phyloP scores from a whole-genome alignment of 1,284 basidiomycete genomes.

The Ganoderma resinaceum region DNA sequence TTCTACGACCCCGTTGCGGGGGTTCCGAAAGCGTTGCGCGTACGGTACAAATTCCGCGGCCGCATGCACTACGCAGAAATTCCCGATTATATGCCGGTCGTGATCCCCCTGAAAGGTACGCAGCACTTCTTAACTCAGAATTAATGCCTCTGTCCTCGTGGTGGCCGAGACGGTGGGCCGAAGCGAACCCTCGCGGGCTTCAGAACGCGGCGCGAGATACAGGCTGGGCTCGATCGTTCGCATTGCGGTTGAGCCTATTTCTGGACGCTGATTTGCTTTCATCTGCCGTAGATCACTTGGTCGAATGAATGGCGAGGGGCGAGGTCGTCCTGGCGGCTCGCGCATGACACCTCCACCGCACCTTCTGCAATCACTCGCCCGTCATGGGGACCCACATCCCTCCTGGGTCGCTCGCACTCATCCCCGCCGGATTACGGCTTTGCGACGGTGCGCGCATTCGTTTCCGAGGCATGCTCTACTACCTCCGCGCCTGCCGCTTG shows the following conservation, averaged over 20 bases:
- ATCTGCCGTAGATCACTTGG: conserved; percentile 31
- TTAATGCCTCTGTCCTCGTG: conserved; percentile 4
- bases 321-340: conserved; percentile 23
- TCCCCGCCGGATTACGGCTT: conserved; percentile 22
- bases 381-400: conserved; percentile 31
- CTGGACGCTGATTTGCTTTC: conserved; percentile 30
- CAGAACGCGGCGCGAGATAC: not conserved
- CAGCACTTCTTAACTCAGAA: conserved; percentile 18
- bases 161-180: conserved; percentile 17
- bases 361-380: conserved; percentile 28
- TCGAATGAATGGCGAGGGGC: conserved; percentile 26
- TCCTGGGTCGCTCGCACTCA: not conserved
- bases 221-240: conserved; percentile 11
- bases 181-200: not conserved
- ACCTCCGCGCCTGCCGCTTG: conserved; percentile 12
- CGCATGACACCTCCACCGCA: conserved; percentile 22
- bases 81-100: conserved; percentile 72
- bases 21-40: conserved; percentile 67
- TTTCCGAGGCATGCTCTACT: conserved; percentile 16
- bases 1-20: conserved; percentile 81
- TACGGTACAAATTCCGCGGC: conserved; percentile 83
- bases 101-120: conserved; percentile 81
- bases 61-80: conserved; percentile 79
- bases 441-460: conserved; percentile 8
- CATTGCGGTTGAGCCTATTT: conserved; percentile 23